Conservation (phyloP, 1,284 basidiomycete species). For the Cutaneotrichosporon mucoides region DNA sequence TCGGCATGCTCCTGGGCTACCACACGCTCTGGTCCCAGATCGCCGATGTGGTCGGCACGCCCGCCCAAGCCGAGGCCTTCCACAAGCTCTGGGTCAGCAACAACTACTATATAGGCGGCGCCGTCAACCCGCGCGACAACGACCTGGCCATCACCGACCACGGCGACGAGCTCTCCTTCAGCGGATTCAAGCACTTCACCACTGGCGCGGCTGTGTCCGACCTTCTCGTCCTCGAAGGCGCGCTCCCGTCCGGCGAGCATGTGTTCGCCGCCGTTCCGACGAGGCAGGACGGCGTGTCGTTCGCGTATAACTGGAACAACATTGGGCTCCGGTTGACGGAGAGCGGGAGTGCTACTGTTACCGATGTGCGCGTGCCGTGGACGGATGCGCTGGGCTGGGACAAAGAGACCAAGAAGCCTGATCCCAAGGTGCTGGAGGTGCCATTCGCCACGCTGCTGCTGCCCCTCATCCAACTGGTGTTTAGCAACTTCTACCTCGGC, state of each 20-base stretch:
- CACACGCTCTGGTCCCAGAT: constrained; percentile 9
- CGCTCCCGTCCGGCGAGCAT: constrained; percentile 18
- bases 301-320: constrained; percentile 45
- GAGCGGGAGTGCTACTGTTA: constrained; percentile 34
- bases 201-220: constrained; percentile 44
- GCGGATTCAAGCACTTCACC: constrained; percentile 43
- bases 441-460: constrained; percentile 41
- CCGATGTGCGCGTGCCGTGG: constrained; percentile 34
- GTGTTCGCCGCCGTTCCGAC: constrained; percentile 37
- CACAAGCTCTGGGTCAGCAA: constrained; percentile 5
- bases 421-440: background rate
- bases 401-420: background rate
- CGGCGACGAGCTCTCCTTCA: constrained; percentile 31
- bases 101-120: constrained; percentile 36
- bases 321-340: constrained; percentile 45
- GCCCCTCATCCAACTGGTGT: constrained; percentile 42
- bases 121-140: constrained; percentile 44
- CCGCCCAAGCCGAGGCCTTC: constrained; percentile 1
- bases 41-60: constrained; percentile 5
- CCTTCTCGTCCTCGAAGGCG: constrained; percentile 42
- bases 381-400: constrained; percentile 30
- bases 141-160: constrained; percentile 34
- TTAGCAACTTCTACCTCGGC: constrained; percentile 45
- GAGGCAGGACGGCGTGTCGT: constrained; percentile 37
- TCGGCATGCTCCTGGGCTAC: constrained; percentile 12